phyloP scores from a whole-genome alignment of 2,329 filamentous ascomycete genomes.

The Diplodia corticola region DNA sequence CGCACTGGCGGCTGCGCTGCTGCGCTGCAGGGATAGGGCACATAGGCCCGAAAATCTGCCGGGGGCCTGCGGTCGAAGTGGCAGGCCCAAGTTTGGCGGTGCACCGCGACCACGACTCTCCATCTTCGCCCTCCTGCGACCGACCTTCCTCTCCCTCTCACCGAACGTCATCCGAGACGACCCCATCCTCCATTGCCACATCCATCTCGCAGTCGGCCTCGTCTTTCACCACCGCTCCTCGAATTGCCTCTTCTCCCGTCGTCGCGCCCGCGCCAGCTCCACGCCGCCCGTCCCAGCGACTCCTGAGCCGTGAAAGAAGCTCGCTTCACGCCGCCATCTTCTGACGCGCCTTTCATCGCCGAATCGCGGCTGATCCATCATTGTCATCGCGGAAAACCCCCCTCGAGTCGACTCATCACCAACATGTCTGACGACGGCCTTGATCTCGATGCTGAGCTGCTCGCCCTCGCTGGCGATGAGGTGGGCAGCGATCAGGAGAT shows the following conservation, averaged over 20 bases:
- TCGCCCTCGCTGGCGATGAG: conserved; percentile 79
- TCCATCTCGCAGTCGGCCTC: not conserved
- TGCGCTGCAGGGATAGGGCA: not conserved
- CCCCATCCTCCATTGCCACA: not conserved
- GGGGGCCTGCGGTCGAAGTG: not conserved
- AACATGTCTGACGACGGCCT: conserved; percentile 66
- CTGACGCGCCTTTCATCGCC: conserved; percentile 1
- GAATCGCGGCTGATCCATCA: not conserved
- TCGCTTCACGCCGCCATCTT: not conserved
- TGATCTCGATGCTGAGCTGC: conserved; percentile 82
- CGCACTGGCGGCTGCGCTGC: not conserved
- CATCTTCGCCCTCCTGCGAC: not conserved
- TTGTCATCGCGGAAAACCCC: not conserved
- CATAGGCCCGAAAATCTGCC: not conserved
- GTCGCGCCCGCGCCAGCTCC: conserved; percentile 14
- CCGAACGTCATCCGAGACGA: not conserved
- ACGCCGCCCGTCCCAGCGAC: conserved; percentile 9
- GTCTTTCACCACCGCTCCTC: not conserved
- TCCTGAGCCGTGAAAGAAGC: conserved; percentile 11
- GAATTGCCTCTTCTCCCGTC: not conserved
- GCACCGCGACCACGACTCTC: conserved; percentile 13
- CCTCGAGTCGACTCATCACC: conserved; percentile 4
- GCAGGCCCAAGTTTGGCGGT: conserved; percentile 13
- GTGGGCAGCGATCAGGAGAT: conserved; percentile 51
- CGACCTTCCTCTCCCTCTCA: not conserved